A percentile compares a stretch with the other conserved stretches of the same genome.
Conservation (phyloP, 306 rosid species). For the Biancaea sappan region DNA sequence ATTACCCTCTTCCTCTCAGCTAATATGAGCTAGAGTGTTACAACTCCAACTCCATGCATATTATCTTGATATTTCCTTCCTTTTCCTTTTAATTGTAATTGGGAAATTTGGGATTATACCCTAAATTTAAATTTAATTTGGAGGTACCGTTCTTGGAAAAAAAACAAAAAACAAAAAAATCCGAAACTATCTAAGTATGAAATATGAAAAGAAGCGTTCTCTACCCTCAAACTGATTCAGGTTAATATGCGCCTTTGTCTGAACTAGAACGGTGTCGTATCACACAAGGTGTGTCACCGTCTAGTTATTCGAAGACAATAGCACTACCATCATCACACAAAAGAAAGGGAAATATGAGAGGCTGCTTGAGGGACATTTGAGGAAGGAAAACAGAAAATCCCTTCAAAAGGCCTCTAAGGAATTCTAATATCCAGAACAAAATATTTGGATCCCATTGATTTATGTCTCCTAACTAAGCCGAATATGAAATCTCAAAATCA, state of each 20-base stretch:
- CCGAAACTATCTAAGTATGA: constrained; percentile 32
- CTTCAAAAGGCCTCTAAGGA: not conserved
- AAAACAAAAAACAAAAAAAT: not conserved
- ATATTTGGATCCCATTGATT: not conserved
- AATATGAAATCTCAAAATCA: not conserved
- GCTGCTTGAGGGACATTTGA: constrained; percentile 15
- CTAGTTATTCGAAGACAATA: constrained; percentile 7
- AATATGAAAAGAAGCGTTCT: constrained; percentile 15
- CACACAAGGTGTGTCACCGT: not conserved
- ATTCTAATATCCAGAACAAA: not conserved
- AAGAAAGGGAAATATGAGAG: not conserved
- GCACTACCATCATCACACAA: not conserved
- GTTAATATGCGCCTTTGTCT: constrained; percentile 1
- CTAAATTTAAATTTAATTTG: no score
- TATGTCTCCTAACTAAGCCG: constrained; percentile 15
- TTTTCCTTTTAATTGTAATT: no score
- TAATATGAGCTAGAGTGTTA: no score
- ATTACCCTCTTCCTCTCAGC: no score
- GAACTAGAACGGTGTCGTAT: constrained; percentile 3
- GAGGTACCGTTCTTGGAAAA: no score
- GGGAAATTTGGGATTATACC: no score
- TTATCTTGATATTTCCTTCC: no score
- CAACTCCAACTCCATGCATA: no score
- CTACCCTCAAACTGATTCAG: constrained; percentile 1
- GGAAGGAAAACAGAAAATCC: not conserved